Evolutionary conservation across 495 filamentous ascomycete genomes (phyloP), one percentile per base, ranked within the genome.

Genomic region (Talaromyces stipitatus): DNA sequence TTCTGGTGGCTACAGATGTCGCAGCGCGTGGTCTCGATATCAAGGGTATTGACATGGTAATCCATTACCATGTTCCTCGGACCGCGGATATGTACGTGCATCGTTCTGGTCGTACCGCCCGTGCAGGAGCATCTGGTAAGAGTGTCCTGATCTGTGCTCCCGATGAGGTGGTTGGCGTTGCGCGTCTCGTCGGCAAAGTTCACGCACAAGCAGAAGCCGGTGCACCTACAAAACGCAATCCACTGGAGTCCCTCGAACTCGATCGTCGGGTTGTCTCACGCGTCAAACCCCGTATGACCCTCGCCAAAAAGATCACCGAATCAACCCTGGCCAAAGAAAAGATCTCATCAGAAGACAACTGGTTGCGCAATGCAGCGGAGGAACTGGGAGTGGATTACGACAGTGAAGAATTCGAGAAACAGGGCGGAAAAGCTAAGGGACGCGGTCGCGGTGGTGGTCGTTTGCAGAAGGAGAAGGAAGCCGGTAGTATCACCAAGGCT

Each of bases 21-120:
- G 95, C 94, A 1, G 92, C 95, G n/a, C 85, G 94, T 58, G 94
- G 94, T 65, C 84, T 98, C 51, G 94, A 98, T 72, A 96, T 98
- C 66, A 86, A 88, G 48, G 82, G 82, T 27, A 89, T 97, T 43
- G 84, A 96, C 53, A 78, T 92, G 23, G 83, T 98, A 26, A 69
- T 98, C 22, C 94, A 98, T 67, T 98, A 98, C 72, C 95, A 97
- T 71, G 85, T 96, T 9, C 94, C 94, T 6, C 88, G 91, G 52
- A 75, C 90, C 12, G 94, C 94, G 23, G 94, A 97, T 70, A 85
- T 84, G 58, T 98, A 98, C 65, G 91, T 98, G 23, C 94, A 98
- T 66, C 85, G 94, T 56, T 97, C 95, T 3, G 94, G 94, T 23
- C 89, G 94, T 63, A 97, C 94, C 2, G 94, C 95, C 2, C 89